Conservation (phyloP, 805 yeast species). For the Wickerhamiella occidentalis region DNA sequence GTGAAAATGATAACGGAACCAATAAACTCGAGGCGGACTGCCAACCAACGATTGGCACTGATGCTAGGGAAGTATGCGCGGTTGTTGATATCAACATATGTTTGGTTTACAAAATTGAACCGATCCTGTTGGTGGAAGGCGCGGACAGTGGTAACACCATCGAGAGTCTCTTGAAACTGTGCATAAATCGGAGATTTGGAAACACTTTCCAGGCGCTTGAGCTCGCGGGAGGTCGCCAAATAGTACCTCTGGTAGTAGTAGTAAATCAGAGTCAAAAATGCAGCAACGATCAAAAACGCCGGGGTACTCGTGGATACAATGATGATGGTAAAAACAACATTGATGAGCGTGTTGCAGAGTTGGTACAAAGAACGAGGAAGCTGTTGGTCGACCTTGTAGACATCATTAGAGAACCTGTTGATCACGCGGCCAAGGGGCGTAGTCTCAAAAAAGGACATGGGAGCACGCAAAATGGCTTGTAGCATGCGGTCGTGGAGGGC, state of each 20-base stretch:
- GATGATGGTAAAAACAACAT: constrained; percentile 47
- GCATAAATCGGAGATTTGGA: constrained; percentile 70
- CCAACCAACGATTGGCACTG: constrained; percentile 94
- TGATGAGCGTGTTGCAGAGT: constrained; percentile 28
- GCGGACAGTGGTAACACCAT: constrained; percentile 64
- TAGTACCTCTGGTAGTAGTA: constrained; percentile 60
- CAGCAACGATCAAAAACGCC: constrained; percentile 58
- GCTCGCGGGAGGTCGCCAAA: constrained; percentile 59
- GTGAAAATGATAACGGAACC: constrained; percentile 82
- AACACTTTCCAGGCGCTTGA: constrained; percentile 58
- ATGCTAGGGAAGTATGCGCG: constrained; percentile 86
- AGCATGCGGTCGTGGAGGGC: constrained; percentile 64
- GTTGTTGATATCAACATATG: constrained; percentile 69
- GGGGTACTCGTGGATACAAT: constrained; percentile 85
- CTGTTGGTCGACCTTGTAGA: constrained; percentile 77
- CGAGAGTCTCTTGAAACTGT: constrained; percentile 67
- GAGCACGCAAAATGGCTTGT: constrained; percentile 61
- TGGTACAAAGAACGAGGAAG: constrained; percentile 29
- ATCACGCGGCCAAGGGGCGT: constrained; percentile 88
- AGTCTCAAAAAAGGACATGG: constrained; percentile 90
- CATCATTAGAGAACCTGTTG: constrained; percentile 83
- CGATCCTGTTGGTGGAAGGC: constrained; percentile 61
- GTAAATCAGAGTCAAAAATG: constrained; percentile 58
- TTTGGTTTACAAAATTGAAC: constrained; percentile 43
- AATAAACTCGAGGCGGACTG: constrained; percentile 81